Conservation (phyloP, 169 alveolate genomes). For the Eimeria sp. region DNA sequence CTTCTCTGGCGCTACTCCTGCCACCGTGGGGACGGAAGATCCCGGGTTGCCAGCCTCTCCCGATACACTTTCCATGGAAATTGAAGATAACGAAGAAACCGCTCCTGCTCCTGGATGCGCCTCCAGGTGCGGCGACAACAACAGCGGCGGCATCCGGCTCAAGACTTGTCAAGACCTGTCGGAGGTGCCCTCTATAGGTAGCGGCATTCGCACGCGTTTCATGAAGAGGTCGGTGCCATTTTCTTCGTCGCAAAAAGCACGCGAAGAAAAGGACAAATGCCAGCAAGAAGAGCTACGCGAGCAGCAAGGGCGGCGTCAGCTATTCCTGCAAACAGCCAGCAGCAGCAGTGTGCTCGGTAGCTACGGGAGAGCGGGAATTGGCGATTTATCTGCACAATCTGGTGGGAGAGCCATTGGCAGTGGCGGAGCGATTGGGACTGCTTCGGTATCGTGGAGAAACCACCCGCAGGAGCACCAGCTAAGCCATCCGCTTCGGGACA, state of each 20-base stretch:
- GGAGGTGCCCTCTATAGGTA: background rate
- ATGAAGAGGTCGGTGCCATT: background rate
- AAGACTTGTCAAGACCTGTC: background rate
- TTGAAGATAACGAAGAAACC: slow-evolving; percentile 23
- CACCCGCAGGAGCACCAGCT: background rate
- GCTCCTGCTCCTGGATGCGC: background rate
- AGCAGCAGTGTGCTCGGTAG: background rate
- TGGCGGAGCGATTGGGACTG: background rate
- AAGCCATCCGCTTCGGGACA: background rate
- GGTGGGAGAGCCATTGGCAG: background rate
- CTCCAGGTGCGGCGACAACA: background rate
- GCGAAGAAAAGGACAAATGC: slow-evolving; percentile 1
- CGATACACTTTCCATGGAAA: background rate
- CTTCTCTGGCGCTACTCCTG: background rate
- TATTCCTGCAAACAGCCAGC: background rate
- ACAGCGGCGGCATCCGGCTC: background rate
- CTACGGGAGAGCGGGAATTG: background rate
- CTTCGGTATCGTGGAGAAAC: background rate
- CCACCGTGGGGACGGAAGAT: background rate
- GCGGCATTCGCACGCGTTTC: background rate
- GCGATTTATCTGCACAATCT: background rate
- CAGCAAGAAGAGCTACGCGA: background rate
- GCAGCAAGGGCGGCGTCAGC: slow-evolving; percentile 48
- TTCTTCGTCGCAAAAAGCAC: background rate
- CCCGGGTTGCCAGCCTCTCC: slow-evolving; percentile 63